Percentiles rank a stretch among this genome's conserved stretches.
Conservation (phyloP, 441 rosid genomes). For the Gossypium laxum region DNA sequence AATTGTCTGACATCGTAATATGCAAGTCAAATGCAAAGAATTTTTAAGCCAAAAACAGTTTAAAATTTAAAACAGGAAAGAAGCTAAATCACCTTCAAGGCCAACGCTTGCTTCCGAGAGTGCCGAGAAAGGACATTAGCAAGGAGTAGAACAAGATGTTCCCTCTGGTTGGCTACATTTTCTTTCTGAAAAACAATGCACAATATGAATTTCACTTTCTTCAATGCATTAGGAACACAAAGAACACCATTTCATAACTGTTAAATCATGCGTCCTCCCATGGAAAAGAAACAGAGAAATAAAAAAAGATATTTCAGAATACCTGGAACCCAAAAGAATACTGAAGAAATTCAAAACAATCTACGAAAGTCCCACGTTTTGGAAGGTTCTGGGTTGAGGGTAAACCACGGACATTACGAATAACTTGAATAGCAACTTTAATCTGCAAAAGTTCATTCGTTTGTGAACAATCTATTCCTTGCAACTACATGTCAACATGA, state of each 20-base stretch:
- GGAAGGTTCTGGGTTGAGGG: conserved; percentile 48
- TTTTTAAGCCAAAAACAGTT: not conserved
- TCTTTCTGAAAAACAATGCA: conserved; percentile 47
- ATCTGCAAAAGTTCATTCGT: conserved; percentile 41
- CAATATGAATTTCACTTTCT: not conserved
- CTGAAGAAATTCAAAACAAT: conserved; percentile 76
- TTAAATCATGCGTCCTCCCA: conserved; percentile 5
- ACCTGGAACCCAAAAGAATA: conserved; percentile 89
- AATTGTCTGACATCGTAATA: conserved; percentile 40
- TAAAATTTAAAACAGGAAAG: not conserved
- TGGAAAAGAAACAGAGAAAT: conserved; percentile 2
- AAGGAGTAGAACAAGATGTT: conserved; percentile 80
- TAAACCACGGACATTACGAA: conserved; percentile 54
- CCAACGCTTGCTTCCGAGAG: conserved; percentile 41
- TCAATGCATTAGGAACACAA: conserved; percentile 9
- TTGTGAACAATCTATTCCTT: conserved; percentile 19
- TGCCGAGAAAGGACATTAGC: conserved; percentile 60
- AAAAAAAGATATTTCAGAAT: conserved; percentile 10
- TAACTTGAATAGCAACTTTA: conserved; percentile 66
- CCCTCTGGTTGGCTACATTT: conserved; percentile 87
- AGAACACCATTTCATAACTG: not conserved
- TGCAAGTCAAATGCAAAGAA: conserved; percentile 18
- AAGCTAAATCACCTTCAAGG: conserved; percentile 38
- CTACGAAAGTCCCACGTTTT: conserved; percentile 42
- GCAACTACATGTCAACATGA: not conserved